Conservation (phyloP, 2,329 filamentous ascomycete species). For the Exserohilum turcica region DNA sequence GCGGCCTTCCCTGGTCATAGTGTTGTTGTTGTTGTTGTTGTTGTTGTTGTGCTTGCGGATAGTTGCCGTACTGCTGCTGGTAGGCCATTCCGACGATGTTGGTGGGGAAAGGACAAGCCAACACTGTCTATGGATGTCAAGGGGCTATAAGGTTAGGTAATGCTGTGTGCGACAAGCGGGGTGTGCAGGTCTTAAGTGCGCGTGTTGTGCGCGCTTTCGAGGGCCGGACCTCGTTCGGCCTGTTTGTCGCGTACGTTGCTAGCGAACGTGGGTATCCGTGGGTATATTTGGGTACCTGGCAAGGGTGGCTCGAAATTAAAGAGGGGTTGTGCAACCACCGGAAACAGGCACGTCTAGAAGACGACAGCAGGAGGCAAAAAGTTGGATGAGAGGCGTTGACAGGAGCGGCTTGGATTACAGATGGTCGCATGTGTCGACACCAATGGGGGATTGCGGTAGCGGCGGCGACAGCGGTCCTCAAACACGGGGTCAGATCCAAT, state of each 20-base stretch:
- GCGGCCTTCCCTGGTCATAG: slow-evolving; percentile 31
- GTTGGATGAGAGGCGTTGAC: slow-evolving; percentile 19
- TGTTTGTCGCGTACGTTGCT: slow-evolving; percentile 14
- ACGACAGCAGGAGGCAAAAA: slow-evolving; percentile 5
- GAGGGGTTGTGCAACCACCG: slow-evolving; percentile 14
- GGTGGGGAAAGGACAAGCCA: slow-evolving; percentile 22
- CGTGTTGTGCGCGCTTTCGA: slow-evolving; percentile 5
- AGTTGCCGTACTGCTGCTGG: slow-evolving; percentile 46
- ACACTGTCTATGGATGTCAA: slow-evolving; percentile 16
- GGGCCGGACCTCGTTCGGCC: slow-evolving; percentile 15
- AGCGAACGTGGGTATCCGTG: slow-evolving; percentile 9
- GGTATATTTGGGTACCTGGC: slow-evolving; percentile 23
- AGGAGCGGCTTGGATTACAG: slow-evolving; percentile 1
- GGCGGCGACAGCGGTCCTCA: slow-evolving; percentile 23
- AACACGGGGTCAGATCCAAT: slow-evolving; percentile 22
- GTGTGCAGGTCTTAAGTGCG: slow-evolving; percentile 19
- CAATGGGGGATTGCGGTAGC: slow-evolving; percentile 23
- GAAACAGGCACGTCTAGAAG: slow-evolving; percentile 8
- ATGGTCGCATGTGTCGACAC: slow-evolving; percentile 17
- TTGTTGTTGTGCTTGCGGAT: slow-evolving; percentile 43
- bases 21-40: slow-evolving; percentile 45
- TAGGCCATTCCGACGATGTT: slow-evolving; percentile 46
- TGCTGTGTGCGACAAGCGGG: slow-evolving; percentile 29
- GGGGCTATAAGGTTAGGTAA: slow-evolving; percentile 28
- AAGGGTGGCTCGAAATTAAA: slow-evolving; percentile 29